Conservation (phyloP, 352 stramenopile species). For the Phytopythium oedochilum region DNA sequence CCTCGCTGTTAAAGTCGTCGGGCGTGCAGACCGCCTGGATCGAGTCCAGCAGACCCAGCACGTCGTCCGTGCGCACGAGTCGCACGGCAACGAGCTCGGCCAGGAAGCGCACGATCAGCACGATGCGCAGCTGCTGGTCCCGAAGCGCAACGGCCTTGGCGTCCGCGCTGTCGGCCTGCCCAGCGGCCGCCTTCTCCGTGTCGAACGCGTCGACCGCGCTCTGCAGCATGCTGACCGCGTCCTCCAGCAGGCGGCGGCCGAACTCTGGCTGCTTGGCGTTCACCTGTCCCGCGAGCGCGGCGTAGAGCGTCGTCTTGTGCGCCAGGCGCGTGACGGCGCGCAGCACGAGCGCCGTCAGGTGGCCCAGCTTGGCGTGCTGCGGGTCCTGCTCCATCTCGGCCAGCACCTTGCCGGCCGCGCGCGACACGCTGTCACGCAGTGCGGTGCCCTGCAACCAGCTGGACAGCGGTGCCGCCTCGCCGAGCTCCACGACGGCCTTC, state of each 20-base stretch:
- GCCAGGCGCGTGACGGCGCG: slow-evolving; percentile 44
- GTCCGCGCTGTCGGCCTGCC: not conserved
- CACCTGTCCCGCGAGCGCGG: slow-evolving; percentile 60
- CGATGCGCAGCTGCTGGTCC: slow-evolving; percentile 28
- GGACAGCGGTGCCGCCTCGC: slow-evolving; percentile 27
- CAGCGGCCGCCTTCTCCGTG: slow-evolving; percentile 18
- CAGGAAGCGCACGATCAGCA: slow-evolving; percentile 61
- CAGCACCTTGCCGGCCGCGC: slow-evolving; percentile 34
- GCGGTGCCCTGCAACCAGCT: slow-evolving; percentile 24
- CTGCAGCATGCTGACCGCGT: slow-evolving; percentile 32
- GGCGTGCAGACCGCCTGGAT: slow-evolving; percentile 61
- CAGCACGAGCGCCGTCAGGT: slow-evolving; percentile 52
- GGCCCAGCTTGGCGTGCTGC: slow-evolving; percentile 48
- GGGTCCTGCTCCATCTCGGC: slow-evolving; percentile 49
- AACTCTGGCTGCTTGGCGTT: slow-evolving; percentile 57
- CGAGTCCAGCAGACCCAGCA: slow-evolving; percentile 54
- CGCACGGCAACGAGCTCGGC: slow-evolving; percentile 47
- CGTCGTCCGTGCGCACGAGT: slow-evolving; percentile 56
- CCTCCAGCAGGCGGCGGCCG: slow-evolving; percentile 43
- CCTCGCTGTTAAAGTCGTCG: slow-evolving; percentile 49
- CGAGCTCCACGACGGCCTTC: slow-evolving; percentile 69
- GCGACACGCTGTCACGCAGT: slow-evolving; percentile 44
- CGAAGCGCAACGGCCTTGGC: too few species aligned
- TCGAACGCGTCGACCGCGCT: slow-evolving; percentile 57
- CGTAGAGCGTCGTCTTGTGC: slow-evolving; percentile 73